These are phyloP conservation scores for Phytophthora pluvialis DNA, from an alignment of 352 stramenopile species.

Conservation along the genomic window DNA sequence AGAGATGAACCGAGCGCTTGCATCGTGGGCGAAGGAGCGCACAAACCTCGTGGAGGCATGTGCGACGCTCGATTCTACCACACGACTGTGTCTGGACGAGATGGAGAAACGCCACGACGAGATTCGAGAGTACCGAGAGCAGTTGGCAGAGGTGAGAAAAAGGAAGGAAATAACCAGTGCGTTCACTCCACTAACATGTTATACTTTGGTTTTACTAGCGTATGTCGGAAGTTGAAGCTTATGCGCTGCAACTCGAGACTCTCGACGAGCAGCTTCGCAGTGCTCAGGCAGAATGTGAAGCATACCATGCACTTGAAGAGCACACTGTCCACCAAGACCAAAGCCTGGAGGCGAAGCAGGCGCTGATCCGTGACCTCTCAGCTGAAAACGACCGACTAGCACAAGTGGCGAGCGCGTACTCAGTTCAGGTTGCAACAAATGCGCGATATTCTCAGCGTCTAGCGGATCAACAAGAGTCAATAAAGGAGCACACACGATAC, in stretches of 20 bases:
- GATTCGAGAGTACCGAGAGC: conserved; percentile 25
- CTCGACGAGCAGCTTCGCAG: conserved; percentile 35
- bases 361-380: conserved; percentile 34
- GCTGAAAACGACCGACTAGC: conserved; percentile 45
- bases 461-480: conserved; percentile 21
- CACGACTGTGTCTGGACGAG: conserved; percentile 39
- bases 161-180: neutral
- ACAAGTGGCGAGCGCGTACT: conserved; percentile 34
- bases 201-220: conserved; percentile 16
- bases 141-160: conserved; percentile 37
- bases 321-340: conserved; percentile 23
- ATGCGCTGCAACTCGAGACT: conserved; percentile 23
- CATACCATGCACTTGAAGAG: conserved; percentile 34
- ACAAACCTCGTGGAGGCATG: conserved; percentile 39
- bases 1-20: conserved; percentile 20
- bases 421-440: conserved; percentile 26
- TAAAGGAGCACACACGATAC: conserved; percentile 19
- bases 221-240: conserved; percentile 30
- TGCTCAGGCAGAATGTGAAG: conserved; percentile 25
- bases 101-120: conserved; percentile 46
- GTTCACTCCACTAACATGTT: conserved; percentile 2
- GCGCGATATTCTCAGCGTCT: conserved; percentile 16
- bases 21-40: conserved; percentile 51
- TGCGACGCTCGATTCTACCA: conserved; percentile 40
- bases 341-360: conserved; percentile 15